Evolutionary conservation across 2,329 filamentous ascomycete species (phyloP), one percentile per base, ranked within the genome.

Genomic region (Ceratocystis diversiconidia): DNA sequence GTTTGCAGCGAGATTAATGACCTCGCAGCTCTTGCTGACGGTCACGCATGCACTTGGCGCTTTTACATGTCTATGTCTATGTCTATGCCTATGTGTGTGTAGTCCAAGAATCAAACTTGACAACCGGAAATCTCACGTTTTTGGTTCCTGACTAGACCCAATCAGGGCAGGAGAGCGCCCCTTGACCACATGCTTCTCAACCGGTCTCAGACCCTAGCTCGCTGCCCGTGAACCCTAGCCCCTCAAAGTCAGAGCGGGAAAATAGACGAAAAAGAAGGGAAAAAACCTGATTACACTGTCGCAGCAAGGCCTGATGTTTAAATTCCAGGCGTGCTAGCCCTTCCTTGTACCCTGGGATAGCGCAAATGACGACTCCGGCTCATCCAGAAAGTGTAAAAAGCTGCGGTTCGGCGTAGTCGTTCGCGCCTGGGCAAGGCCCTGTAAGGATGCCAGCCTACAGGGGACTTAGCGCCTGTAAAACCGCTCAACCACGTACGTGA

Each of bases 131-230:
- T 59, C 55, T n/a, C 55, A 36, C 28, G 55, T 59, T 59, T 12
- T 59, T 36, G 55, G 55, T 59, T 36, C 55, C 55, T 59, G 55
- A 17, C 55, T 59, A 59, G 55, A 10, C 55, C 55, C 15, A n/a
- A 59, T 36, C 55, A n/a, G 7, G 55, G 28, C 28, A 59, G 55
- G 3, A 36, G 55, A 59, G 55, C 55, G 55, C 28, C 55, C 55
- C 55, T 59, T 32, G 28, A 59, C 32, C 55, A 32, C 6, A 36
- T 59, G 55, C 55, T 36, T 59, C 55, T 32, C 55, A 59, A n/a
- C 55, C 55, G 55, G 55, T 59, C 55, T 59, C 55, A 32, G 55
- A 59, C 10, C 55, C 55, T 59, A 59, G 55, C 17, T n/a, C 36
- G 7, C 17, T 19, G 25, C 15, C 28, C 25, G 12, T 36, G 55